Evolutionary conservation across 306 rosid genomes (phyloP).

Genomic region (Elaeagnus macrophylla): DNA sequence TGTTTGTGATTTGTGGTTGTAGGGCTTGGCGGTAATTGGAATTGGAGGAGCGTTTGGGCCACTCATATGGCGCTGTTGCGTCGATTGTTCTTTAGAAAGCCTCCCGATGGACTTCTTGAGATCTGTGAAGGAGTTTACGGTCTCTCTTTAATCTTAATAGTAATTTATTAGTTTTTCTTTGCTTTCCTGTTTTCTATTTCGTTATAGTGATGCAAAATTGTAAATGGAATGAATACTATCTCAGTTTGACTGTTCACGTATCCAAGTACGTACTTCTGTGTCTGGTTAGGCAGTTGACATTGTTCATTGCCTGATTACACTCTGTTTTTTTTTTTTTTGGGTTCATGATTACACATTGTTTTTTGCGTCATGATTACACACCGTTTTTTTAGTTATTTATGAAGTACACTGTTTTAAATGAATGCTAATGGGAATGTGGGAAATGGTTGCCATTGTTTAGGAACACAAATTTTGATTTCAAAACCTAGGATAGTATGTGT

Average conservation of each 20-base stretch:
- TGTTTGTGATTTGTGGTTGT: not conserved
- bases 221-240: not conserved
- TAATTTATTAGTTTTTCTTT: not conserved
- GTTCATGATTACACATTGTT: too few species aligned
- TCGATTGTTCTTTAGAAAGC: slow-evolving; percentile 79
- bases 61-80: slow-evolving; percentile 64
- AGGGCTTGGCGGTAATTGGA: slow-evolving; percentile 7
- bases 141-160: slow-evolving; percentile 16
- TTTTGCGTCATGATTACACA: too few species aligned
- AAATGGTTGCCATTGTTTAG: too few species aligned
- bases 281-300: too few species aligned
- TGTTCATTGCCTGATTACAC: too few species aligned
- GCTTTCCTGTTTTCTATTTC: slow-evolving; percentile 1
- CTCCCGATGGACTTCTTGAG: slow-evolving; percentile 92
- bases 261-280: too few species aligned
- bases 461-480: too few species aligned
- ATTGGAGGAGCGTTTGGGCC: not conserved
- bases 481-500: too few species aligned
- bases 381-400: too few species aligned
- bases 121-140: slow-evolving; percentile 83
- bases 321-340: too few species aligned
- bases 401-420: too few species aligned
- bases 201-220: not conserved
- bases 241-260: not conserved
- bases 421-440: too few species aligned